Conservation (phyloP, 257 asterid species). For the Buddleja alternifolia region DNA sequence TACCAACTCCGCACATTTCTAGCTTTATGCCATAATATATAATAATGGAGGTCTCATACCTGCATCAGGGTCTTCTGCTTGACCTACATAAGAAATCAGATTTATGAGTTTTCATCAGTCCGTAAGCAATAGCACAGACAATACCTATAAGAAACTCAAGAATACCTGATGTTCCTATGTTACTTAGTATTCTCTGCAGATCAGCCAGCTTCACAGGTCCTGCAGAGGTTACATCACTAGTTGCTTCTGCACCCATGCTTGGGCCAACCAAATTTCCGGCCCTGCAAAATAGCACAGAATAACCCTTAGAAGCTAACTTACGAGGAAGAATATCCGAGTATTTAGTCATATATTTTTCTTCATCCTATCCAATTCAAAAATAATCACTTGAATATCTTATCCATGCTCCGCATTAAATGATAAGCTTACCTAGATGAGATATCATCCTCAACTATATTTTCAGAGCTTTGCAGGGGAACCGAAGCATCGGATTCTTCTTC, state of each 20-base stretch:
- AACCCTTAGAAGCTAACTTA: slow-evolving; percentile 11
- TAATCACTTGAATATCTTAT: slow-evolving; percentile 20
- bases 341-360: not conserved
- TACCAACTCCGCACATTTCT: slow-evolving; percentile 9
- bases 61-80: slow-evolving; percentile 81
- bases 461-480: slow-evolving; percentile 60
- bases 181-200: slow-evolving; percentile 91
- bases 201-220: slow-evolving; percentile 92
- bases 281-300: slow-evolving; percentile 42
- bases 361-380: not conserved
- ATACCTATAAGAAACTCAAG: slow-evolving; percentile 3
- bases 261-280: slow-evolving; percentile 86
- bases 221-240: slow-evolving; percentile 83
- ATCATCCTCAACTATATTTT: slow-evolving; percentile 68
- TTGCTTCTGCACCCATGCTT: slow-evolving; percentile 76
- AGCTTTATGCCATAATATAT: slow-evolving; percentile 7
- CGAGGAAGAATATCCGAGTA: not conserved
- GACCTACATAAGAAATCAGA: slow-evolving; percentile 47
- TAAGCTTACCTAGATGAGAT: slow-evolving; percentile 71
- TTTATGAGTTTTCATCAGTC: slow-evolving; percentile 26
- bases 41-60: slow-evolving; percentile 49
- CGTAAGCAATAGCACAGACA: slow-evolving; percentile 23
- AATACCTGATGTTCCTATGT: slow-evolving; percentile 78
- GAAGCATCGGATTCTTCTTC: slow-evolving; percentile 79
- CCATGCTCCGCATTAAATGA: slow-evolving; percentile 13